Conservation (phyloP, 352 stramenopile genomes). For the Phytopythium montanum region DNA sequence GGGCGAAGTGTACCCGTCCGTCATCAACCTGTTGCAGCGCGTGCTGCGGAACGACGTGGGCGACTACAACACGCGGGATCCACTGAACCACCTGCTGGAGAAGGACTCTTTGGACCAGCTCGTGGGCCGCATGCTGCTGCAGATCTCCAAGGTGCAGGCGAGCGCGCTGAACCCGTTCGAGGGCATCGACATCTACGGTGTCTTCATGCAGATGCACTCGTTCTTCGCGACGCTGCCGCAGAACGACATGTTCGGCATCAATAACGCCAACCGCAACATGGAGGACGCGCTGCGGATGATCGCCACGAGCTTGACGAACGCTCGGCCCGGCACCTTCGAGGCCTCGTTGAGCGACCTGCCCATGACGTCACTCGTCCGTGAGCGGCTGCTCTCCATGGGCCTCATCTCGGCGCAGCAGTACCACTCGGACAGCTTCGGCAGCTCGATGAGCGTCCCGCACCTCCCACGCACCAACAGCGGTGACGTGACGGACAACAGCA, state of each 20-base stretch:
- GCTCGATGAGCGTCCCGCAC: slow-evolving; percentile 10
- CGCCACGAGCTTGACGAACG: slow-evolving; percentile 52
- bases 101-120: slow-evolving; percentile 78
- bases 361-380: slow-evolving; percentile 43
- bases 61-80: slow-evolving; percentile 74
- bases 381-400: slow-evolving; percentile 41
- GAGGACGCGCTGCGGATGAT: slow-evolving; percentile 66
- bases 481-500: slow-evolving; percentile 3
- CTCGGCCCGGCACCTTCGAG: slow-evolving; percentile 48
- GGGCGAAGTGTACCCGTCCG: slow-evolving; percentile 68
- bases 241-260: slow-evolving; percentile 58
- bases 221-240: slow-evolving; percentile 76
- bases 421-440: slow-evolving; percentile 15
- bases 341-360: slow-evolving; percentile 56
- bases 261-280: slow-evolving; percentile 79
- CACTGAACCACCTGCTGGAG: slow-evolving; percentile 68
- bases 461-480: slow-evolving; percentile 7
- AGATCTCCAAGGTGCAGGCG: slow-evolving; percentile 57
- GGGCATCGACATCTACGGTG: slow-evolving; percentile 73
- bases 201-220: slow-evolving; percentile 86
- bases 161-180: slow-evolving; percentile 65
- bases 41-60: slow-evolving; percentile 76
- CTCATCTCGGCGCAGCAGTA: slow-evolving; percentile 14
- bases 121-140: slow-evolving; percentile 63
- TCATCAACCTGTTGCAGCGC: slow-evolving; percentile 77